Base-by-base conservation (phyloP, 345 rosid genomes). In the Garcia nutans region DNA sequence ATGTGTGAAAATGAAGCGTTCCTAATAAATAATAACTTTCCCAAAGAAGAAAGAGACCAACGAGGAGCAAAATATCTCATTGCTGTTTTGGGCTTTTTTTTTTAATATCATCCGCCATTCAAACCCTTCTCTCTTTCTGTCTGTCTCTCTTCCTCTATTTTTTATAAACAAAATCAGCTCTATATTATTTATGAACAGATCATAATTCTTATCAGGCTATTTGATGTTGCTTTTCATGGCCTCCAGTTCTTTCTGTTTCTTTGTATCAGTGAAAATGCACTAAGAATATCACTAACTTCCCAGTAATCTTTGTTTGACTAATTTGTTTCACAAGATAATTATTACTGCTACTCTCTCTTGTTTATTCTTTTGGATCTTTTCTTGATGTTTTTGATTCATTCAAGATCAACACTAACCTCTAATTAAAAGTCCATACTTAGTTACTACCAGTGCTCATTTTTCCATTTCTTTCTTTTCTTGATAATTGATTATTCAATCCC, bases 41-140 rank as follows among this genome's bases (percentile, higher is more conserved):
- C 77, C 68, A 52, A 68, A 73, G 74, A 70, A 33, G 77, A 49
- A 66, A 59, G 59, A 68, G 58, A 70, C 22, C 28, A n/a, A 52
- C 23, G 17, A 17, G 54, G 20, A 57, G 47, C 7, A 20, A 61
- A 73, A 26, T 60, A 79, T 62, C 73, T 54, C 26, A 50, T 49
- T 20, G 22, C 68, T 3, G n/a, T 60, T 66, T 57, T 66, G 52
- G 52, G 59, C 15, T 9, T 9, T 17, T 9, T 6, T 17, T 59
- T 66, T 58, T 31, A 41, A 41, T 37, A 28, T 33, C 67, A 17
- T 65, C 68, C 59, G 13, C 37, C 28, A 0, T 33, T 15, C 67
- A 33, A 16, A 47, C 57, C 19, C 2, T 28, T 28, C 31, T 28
- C 31, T 28, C 31, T 10, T 8, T 33, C 4, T 68, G 47, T 22